These are phyloP conservation scores for Cyberlindnera euphorbiiphila DNA, from an alignment of 805 yeast species.

Conservation along the genomic window DNA sequence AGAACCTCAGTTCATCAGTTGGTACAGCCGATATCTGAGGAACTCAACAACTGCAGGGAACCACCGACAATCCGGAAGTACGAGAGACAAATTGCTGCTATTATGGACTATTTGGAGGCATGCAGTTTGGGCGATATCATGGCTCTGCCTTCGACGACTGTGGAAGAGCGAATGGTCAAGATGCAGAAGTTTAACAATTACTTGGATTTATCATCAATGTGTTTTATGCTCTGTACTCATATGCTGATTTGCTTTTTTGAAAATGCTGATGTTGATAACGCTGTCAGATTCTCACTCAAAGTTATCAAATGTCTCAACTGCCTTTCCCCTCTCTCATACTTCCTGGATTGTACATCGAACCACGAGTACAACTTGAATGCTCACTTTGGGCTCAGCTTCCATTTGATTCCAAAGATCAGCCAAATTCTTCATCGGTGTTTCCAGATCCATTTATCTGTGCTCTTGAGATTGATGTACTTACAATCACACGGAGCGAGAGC, in stretches of 20 bases:
- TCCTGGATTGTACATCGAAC: constrained; percentile 9
- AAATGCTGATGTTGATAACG: constrained; percentile 5
- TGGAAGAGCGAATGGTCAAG: constrained; percentile 3
- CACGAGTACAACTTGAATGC: constrained; percentile 11
- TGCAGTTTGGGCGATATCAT: constrained; percentile 7
- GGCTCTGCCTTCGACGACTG: constrained; percentile 8
- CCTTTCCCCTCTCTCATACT: constrained; percentile 9
- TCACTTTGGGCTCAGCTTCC: constrained; percentile 17
- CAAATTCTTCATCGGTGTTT: constrained; percentile 14
- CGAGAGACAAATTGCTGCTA: constrained; percentile 5
- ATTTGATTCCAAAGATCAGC: constrained; percentile 15
- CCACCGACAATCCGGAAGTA: constrained; percentile 9
- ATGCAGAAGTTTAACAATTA: constrained; percentile 11
- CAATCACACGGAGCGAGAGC: constrained; percentile 4
- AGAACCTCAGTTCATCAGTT: constrained; percentile 6
- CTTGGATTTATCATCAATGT: constrained; percentile 6
- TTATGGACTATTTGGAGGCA: constrained; percentile 8
- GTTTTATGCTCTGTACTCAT: constrained; percentile 4
- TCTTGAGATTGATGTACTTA: constrained; percentile 10
- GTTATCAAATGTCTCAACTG: constrained; percentile 9
- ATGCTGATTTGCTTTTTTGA: constrained; percentile 7
- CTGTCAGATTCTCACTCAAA: constrained; percentile 10
- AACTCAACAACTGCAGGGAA: constrained; percentile 4
- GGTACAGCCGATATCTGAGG: constrained; percentile 6
- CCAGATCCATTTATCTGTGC: constrained; percentile 14